Evolutionary conservation across 495 filamentous ascomycete genomes (phyloP).

Genomic region (Xylaria bambusicola): DNA sequence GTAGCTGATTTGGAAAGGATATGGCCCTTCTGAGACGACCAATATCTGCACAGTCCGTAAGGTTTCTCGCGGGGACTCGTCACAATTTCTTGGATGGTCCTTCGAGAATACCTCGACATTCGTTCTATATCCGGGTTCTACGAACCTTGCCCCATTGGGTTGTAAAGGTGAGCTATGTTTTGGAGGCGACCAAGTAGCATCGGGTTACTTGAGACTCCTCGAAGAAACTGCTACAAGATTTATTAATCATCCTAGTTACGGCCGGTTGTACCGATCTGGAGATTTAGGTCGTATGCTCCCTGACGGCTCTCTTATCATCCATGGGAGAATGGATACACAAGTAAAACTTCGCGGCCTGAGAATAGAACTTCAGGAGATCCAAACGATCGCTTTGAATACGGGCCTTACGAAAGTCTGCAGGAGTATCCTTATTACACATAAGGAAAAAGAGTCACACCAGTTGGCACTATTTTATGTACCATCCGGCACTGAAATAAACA

Average conservation of each 20-base stretch:
- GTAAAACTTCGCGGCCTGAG: conserved; percentile 81
- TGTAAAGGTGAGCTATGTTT: conserved; percentile 78
- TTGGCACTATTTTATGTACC: conserved; percentile 64
- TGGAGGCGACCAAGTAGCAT: conserved; percentile 75
- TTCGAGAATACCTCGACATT: conserved; percentile 73
- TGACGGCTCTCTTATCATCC: conserved; percentile 69
- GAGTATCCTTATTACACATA: conserved; percentile 49
- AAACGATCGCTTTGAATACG: conserved; percentile 50
- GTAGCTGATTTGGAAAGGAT: conserved; percentile 44
- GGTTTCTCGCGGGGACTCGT: conserved; percentile 52
- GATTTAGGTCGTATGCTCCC: conserved; percentile 71
- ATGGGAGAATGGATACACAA: conserved; percentile 76
- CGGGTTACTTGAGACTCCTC: conserved; percentile 66
- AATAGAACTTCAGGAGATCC: conserved; percentile 79
- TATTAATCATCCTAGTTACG: conserved; percentile 63
- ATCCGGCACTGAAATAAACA: background rate
- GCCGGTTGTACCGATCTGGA: conserved; percentile 70
- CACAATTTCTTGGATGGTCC: conserved; percentile 60
- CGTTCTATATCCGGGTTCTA: conserved; percentile 50
- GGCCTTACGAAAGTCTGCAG: conserved; percentile 51
- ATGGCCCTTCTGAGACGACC: conserved; percentile 71
- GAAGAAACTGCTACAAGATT: conserved; percentile 60
- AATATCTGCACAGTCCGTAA: conserved; percentile 71
- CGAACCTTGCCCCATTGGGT: conserved; percentile 60
- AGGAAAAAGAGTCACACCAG: conserved; percentile 35